These are phyloP conservation scores for Xylaria sp. DNA, from an alignment of 2,329 filamentous ascomycete genomes.

Conservation along the genomic window DNA sequence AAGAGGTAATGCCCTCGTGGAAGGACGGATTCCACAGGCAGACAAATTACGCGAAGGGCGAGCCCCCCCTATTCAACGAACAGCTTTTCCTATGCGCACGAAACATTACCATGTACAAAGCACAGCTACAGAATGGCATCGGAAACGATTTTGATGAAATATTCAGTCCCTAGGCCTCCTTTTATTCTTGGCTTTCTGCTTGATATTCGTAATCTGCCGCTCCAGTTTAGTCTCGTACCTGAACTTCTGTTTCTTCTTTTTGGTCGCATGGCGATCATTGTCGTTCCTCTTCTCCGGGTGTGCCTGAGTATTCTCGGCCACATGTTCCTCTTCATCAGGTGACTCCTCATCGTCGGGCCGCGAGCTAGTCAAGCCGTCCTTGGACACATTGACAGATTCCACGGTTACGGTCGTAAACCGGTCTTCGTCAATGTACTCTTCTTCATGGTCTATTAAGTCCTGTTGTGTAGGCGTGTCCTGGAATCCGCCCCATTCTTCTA, in stretches of 20 bases:
- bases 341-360: constrained; percentile 53
- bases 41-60: constrained; percentile 18
- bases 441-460: constrained; percentile 72
- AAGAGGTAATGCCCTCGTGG: constrained; percentile 15
- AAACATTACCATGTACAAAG: constrained; percentile 21
- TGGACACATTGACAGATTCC: constrained; percentile 81
- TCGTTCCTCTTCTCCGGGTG: constrained; percentile 6
- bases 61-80: constrained; percentile 11
- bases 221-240: constrained; percentile 90
- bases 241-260: constrained; percentile 90
- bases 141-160: constrained; percentile 31
- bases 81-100: constrained; percentile 10
- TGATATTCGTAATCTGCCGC: constrained; percentile 73
- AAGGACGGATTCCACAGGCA: constrained; percentile 20
- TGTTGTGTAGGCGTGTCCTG: constrained; percentile 54
- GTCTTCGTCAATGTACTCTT: constrained; percentile 96
- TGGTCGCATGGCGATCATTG: constrained; percentile 55
- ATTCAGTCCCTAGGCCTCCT: constrained; percentile 37
- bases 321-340: constrained; percentile 44
- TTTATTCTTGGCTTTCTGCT: constrained; percentile 70
- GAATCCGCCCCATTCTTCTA: constrained; percentile 68
- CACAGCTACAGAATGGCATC: constrained; percentile 29
- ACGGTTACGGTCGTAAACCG: constrained; percentile 94
- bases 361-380: constrained; percentile 66
- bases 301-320: constrained; percentile 21